Base-by-base conservation (phyloP, 2,329 filamentous ascomycete genomes). In the Botrytis byssoidea region DNA sequence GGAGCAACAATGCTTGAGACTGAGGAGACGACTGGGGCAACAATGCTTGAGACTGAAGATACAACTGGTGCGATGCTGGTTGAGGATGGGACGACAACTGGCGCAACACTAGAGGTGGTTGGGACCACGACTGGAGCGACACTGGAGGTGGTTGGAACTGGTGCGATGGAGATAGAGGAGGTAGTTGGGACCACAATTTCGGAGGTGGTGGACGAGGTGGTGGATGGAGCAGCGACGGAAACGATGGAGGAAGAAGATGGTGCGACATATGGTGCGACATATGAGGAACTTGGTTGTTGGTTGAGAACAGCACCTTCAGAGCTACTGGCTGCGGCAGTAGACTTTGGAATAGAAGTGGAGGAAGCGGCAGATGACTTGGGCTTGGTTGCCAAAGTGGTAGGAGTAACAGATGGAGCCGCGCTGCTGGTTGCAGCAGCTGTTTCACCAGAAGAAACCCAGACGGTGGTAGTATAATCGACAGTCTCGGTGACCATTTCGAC, bases 401-500 rank as follows among this genome's bases (percentile, higher is more conserved):
- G 61, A 5, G 71, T 35, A 16, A 63, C 44, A 3, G 73, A 61
- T 44, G 73, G 48, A 20, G 73, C 67, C 14, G 72, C 55, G 22
- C 75, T 75, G 44, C 72, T 76, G 25, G 32, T 55, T 29, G 65
- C 35, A 25, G 66, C 48, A 16, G 48, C 35, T 32, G 25, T 22
- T 32, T 57, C 10, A 20, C 78, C 80, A 73, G 71, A 79, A 73
- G 78, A 83, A 35, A 85, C 82, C 82, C 83, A 86, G 80, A 88
- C 74, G 25, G 80, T 82, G 5, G 75, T 78, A 5, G 79, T 81
- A 46, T 78, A 44, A 55, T 72, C 77, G 68, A 88, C 80, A 60
- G 85, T 88, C 72, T 85, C 84, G 77, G 84, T 83, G 71, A 84
- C 85, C 70, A 84, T 81, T 35, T 84, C 82, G 55, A 82, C 84